These are phyloP conservation scores for Boletus speciosus DNA, from an alignment of 768 basidiomycete genomes.

Conservation along the genomic window DNA sequence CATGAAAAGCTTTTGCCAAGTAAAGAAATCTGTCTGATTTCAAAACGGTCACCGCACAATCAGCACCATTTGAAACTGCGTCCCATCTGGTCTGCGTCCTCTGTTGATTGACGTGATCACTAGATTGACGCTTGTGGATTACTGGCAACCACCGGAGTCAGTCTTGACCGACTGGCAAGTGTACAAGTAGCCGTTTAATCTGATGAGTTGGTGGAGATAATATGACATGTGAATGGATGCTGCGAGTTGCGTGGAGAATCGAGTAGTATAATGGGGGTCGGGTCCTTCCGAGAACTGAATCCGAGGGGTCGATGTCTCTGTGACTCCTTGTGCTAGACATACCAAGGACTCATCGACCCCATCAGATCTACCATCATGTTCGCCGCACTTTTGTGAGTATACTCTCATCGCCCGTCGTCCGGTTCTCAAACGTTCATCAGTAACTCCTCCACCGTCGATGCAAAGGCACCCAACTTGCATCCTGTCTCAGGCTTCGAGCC, in stretches of 20 bases:
- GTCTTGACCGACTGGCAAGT: too few species aligned
- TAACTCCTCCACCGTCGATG: conserved; percentile 55
- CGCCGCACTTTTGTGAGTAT: conserved; percentile 74
- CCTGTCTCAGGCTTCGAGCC: conserved; percentile 60
- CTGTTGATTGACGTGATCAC: neutral
- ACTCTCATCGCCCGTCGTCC: neutral
- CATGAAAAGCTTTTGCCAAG: neutral
- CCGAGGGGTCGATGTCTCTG: conserved; percentile 3
- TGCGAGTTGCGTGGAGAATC: neutral
- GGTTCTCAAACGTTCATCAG: conserved; percentile 31
- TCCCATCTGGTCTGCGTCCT: neutral
- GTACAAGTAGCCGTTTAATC: neutral
- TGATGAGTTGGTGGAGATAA: too few species aligned
- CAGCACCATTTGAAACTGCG: neutral
- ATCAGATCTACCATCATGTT: conserved; percentile 66
- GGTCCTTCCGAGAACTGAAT: conserved; percentile 8
- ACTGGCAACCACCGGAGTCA: neutral
- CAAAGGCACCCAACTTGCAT: conserved; percentile 75
- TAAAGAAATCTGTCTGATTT: neutral
- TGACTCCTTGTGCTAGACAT: neutral
- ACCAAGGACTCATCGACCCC: neutral
- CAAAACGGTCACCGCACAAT: neutral
- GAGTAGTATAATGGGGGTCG: neutral
- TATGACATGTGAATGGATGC: too few species aligned
- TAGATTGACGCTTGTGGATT: neutral